Conservation (phyloP, 208 protist genomes). For the Trypanosoma congolense region DNA sequence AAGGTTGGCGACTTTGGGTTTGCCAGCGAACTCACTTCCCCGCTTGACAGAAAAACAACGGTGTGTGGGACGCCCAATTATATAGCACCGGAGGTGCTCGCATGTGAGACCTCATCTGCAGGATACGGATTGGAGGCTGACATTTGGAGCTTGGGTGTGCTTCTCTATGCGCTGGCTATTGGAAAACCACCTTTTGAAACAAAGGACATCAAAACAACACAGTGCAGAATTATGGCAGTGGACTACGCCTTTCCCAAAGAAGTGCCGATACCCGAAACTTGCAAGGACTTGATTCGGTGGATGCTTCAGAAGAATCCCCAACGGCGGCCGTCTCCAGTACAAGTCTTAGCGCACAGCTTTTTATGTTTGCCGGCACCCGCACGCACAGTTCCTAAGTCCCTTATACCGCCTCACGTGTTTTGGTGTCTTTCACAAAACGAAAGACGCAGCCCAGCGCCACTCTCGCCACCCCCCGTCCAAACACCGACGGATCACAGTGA, state of each 20-base stretch:
- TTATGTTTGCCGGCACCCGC: slow-evolving; percentile 2
- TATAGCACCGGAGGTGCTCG: slow-evolving; percentile 90
- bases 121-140: slow-evolving; percentile 92
- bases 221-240: slow-evolving; percentile 41
- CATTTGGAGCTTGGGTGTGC: slow-evolving; percentile 92
- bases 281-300: slow-evolving; percentile 74
- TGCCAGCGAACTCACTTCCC: slow-evolving; percentile 34
- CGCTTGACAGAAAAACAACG: slow-evolving; percentile 50
- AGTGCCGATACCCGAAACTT: slow-evolving; percentile 38
- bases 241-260: slow-evolving; percentile 80
- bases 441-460: slow-evolving; percentile 18
- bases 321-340: slow-evolving; percentile 41
- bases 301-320: slow-evolving; percentile 75
- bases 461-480: slow-evolving; percentile 17
- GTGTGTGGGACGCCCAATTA: slow-evolving; percentile 96
- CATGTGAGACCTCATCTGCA: slow-evolving; percentile 26
- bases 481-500: slow-evolving; percentile 18
- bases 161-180: slow-evolving; percentile 87
- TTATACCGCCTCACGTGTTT: slow-evolving; percentile 14
- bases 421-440: slow-evolving; percentile 10
- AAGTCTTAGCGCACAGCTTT: slow-evolving; percentile 37
- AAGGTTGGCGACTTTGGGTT: slow-evolving; percentile 94
- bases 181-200: slow-evolving; percentile 84
- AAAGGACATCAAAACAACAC: slow-evolving; percentile 51
- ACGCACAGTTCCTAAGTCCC: slow-evolving; percentile 8